A percentile compares a stretch with the other conserved stretches of the same genome.
phyloP scores from a whole-genome alignment of 805 yeast species.

The Pichia nanzhaoensis region DNA sequence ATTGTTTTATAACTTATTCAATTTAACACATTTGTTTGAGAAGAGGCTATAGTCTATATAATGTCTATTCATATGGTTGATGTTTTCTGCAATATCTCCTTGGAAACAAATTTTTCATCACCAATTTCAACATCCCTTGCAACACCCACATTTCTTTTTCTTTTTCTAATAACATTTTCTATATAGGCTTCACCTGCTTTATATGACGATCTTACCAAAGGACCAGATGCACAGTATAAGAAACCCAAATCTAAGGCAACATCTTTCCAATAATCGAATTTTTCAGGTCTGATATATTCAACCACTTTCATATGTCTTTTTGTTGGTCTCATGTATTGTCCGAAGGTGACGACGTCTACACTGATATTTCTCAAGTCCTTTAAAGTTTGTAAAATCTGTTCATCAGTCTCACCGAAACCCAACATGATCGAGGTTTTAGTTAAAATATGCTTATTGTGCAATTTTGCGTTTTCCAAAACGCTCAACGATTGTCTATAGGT shows the following conservation, averaged over 20 bases:
- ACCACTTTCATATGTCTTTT: constrained; percentile 98
- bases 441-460: constrained; percentile 61
- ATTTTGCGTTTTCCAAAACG: constrained; percentile 76
- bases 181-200: constrained; percentile 98
- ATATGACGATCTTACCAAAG: constrained; percentile 91
- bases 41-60: neutral
- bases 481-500: constrained; percentile 82
- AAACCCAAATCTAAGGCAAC: constrained; percentile 85
- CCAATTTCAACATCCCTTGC: constrained; percentile 29
- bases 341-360: constrained; percentile 96
- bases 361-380: constrained; percentile 64
- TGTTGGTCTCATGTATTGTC: constrained; percentile 99
- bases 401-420: constrained; percentile 95
- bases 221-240: constrained; percentile 95
- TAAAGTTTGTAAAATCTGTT: constrained; percentile 71
- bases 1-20: neutral
- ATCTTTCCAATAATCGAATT: constrained; percentile 89
- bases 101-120: constrained; percentile 26
- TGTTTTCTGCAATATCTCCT: constrained; percentile 14
- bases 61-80: neutral
- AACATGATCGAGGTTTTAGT: constrained; percentile 95
- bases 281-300: constrained; percentile 89
- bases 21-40: neutral
- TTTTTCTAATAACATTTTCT: constrained; percentile 82
- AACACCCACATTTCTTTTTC: constrained; percentile 41